These are phyloP conservation scores for Asterophora parasitica DNA, from an alignment of 768 basidiomycete species.

Conservation along the genomic window DNA sequence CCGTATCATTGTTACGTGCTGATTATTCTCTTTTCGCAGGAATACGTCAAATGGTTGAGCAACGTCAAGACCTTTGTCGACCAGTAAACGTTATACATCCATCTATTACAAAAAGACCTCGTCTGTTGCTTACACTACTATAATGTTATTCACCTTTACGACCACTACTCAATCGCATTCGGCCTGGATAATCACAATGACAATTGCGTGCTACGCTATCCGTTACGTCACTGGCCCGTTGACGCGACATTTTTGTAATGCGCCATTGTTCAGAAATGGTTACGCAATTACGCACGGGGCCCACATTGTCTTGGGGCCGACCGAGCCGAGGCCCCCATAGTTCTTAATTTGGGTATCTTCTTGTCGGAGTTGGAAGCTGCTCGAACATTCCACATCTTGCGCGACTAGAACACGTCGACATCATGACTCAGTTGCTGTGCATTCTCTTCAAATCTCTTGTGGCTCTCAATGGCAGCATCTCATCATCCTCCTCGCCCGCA, in stretches of 20 bases:
- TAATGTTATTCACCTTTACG: constrained; percentile 3
- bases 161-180: constrained; percentile 6
- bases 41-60: constrained; percentile 87
- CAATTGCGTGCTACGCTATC: neutral
- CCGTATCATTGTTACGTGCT: constrained; percentile 4
- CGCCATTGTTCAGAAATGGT: constrained; percentile 1
- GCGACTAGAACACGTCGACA: constrained; percentile 4
- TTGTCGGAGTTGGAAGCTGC: constrained; percentile 10
- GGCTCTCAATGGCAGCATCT: constrained; percentile 13
- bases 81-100: constrained; percentile 25
- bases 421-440: constrained; percentile 2
- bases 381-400: constrained; percentile 13
- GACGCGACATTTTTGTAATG: constrained; percentile 6
- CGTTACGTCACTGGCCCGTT: too few species aligned
- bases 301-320: constrained; percentile 2
- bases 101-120: constrained; percentile 9
- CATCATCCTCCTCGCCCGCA: constrained; percentile 14
- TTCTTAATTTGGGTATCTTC: constrained; percentile 2
- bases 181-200: constrained; percentile 5
- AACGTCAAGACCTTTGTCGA: constrained; percentile 83
- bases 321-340: neutral
- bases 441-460: neutral
- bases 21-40: constrained; percentile 42
- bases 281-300: neutral
- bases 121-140: constrained; percentile 8